Evolutionary conservation across 495 filamentous ascomycete genomes (phyloP).

Genomic region (Penicillium coffeae): DNA sequence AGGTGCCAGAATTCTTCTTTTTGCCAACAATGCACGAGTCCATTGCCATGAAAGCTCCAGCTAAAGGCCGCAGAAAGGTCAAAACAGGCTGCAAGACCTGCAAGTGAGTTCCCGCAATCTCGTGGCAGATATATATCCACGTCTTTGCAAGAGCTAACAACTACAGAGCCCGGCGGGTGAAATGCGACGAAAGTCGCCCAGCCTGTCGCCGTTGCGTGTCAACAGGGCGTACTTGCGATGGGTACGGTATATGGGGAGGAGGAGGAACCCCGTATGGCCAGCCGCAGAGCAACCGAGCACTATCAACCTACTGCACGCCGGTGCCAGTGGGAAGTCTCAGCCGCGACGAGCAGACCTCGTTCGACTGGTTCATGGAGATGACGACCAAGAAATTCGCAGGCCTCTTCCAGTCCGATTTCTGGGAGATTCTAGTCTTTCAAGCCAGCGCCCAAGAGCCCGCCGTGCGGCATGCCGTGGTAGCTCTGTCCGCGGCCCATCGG

Average conservation of each 20-base stretch:
- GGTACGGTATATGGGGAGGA: conserved; percentile 53
- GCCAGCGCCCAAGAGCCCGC: conserved; percentile 58
- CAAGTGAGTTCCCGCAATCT: conserved; percentile 16
- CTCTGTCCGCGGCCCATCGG: conserved; percentile 61
- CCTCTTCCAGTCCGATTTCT: conserved; percentile 60
- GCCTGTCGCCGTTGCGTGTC: conserved; percentile 51
- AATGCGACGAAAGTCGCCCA: conserved; percentile 56
- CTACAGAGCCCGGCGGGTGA: conserved; percentile 43
- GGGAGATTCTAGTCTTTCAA: conserved; percentile 53
- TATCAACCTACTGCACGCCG: conserved; percentile 18
- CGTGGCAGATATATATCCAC: background rate
- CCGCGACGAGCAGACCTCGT: conserved; percentile 49
- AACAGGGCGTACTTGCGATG: conserved; percentile 55
- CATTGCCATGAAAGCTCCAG: background rate
- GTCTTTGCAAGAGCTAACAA: background rate
- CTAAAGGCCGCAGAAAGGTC: conserved; percentile 7
- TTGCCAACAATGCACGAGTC: background rate
- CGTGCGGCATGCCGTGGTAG: conserved; percentile 62
- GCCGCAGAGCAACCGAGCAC: conserved; percentile 20
- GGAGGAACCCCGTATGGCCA: conserved; percentile 28
- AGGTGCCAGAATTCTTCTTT: background rate
- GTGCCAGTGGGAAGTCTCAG: conserved; percentile 22
- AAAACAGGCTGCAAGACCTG: conserved; percentile 28
- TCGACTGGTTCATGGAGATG: conserved; percentile 55
- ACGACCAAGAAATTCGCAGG: conserved; percentile 58